Conservation (phyloP, 129 eudicot genomes). For the Centella asiatica region DNA sequence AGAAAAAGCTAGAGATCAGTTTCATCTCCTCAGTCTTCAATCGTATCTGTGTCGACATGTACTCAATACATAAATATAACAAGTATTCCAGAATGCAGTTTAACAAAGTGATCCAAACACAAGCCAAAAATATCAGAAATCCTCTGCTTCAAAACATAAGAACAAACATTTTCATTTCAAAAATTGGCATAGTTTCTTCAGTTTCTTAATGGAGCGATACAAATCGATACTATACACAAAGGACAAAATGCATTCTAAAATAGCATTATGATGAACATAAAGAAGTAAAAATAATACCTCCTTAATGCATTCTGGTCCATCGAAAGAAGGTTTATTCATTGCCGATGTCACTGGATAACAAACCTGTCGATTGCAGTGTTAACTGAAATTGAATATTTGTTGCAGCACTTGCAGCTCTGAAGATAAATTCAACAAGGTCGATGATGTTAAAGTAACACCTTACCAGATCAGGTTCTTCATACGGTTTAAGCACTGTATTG, state of each 20-base stretch:
- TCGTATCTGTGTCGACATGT: constrained; percentile 39
- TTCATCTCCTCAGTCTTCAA: constrained; percentile 60
- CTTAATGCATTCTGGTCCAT: constrained; percentile 92
- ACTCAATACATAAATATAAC: neutral
- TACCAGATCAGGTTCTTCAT: constrained; percentile 82
- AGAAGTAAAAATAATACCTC: constrained; percentile 45
- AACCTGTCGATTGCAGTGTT: constrained; percentile 32
- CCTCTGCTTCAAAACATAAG: neutral
- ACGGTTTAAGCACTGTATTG: constrained; percentile 61
- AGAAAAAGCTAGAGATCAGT: constrained; percentile 67
- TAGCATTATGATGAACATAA: neutral
- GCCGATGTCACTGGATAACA: constrained; percentile 96
- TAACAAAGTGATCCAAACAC: neutral
- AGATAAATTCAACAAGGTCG: neutral
- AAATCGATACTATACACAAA: no score
- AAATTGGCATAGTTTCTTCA: no score
- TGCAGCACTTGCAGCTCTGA: no score
- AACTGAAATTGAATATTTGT: neutral
- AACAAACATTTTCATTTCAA: no score
- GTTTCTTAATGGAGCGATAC: no score
- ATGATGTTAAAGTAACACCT: neutral
- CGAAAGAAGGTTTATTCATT: constrained; percentile 83
- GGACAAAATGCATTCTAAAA: no score
- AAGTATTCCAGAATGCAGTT: neutral
- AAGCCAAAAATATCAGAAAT: neutral